phyloP scores from a whole-genome alignment of 2,329 filamentous ascomycete genomes.

The Harringtonia lauricola region DNA sequence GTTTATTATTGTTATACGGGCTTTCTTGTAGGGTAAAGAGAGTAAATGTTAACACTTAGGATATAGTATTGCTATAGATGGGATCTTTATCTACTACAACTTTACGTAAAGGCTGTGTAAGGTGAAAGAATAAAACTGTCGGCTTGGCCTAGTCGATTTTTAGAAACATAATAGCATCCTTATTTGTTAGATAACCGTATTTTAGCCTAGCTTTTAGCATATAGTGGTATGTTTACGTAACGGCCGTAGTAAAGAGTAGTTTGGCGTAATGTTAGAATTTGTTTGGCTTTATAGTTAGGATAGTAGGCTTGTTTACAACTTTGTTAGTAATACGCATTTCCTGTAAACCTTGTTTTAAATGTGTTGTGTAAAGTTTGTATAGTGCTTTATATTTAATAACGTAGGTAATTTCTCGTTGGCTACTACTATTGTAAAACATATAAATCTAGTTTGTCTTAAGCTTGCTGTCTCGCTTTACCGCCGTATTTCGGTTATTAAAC shows the following conservation, averaged over 20 bases:
- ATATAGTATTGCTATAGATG: slow-evolving; percentile 15
- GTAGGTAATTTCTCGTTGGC: slow-evolving; percentile 15
- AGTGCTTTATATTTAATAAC: slow-evolving; percentile 35
- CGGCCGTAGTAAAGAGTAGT: slow-evolving; percentile 22
- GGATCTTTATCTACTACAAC: slow-evolving; percentile 13
- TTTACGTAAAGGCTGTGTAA: slow-evolving; percentile 18
- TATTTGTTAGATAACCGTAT: slow-evolving; percentile 30
- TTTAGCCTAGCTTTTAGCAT: slow-evolving; percentile 34
- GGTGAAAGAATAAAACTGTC: slow-evolving; percentile 19
- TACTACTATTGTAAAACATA: slow-evolving; percentile 11
- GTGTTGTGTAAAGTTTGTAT: slow-evolving; percentile 29
- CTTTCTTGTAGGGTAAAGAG: slow-evolving; percentile 15
- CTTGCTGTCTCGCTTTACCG: slow-evolving; percentile 7
- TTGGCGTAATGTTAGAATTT: slow-evolving; percentile 5
- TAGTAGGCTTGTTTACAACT: slow-evolving; percentile 16
- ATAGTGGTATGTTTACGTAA: slow-evolving; percentile 37
- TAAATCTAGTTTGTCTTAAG: slow-evolving; percentile 23
- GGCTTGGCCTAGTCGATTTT: slow-evolving; percentile 15
- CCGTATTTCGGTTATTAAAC: background rate
- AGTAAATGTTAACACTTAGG: slow-evolving; percentile 19
- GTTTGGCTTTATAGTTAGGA: slow-evolving; percentile 10
- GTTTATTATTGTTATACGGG: slow-evolving; percentile 13
- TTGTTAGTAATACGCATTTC: slow-evolving; percentile 27
- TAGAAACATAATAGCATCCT: slow-evolving; percentile 33
- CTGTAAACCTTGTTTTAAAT: slow-evolving; percentile 30